Evolutionary conservation across 306 rosid species (phyloP).

Genomic region (Ceratonia siliqua): DNA sequence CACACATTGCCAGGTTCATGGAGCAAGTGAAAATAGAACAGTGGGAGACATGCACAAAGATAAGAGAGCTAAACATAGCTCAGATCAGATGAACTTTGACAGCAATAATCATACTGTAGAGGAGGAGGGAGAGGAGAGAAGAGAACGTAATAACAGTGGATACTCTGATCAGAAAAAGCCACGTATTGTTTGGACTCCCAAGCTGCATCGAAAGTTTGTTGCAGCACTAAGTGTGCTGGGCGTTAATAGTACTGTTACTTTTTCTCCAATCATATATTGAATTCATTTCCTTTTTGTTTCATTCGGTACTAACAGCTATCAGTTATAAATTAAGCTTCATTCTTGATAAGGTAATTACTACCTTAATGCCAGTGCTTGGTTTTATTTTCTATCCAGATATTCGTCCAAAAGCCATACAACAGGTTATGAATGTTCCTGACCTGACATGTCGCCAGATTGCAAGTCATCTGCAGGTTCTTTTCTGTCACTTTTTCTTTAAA

Average conservation of each 20-base stretch:
- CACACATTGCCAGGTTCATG: not conserved
- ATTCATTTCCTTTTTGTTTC: not conserved
- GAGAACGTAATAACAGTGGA: not conserved
- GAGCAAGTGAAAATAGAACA: not conserved
- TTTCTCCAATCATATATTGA: not conserved
- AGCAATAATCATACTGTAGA: not conserved
- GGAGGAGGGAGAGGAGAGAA: not conserved
- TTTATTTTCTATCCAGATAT: slow-evolving; percentile 31
- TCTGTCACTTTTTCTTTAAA: slow-evolving; percentile 8
- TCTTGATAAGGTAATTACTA: not conserved
- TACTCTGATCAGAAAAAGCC: not conserved
- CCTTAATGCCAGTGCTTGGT: slow-evolving; percentile 4
- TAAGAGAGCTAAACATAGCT: slow-evolving; percentile 27
- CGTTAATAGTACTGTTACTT: slow-evolving; percentile 38
- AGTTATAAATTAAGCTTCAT: not conserved
- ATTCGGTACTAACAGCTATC: not conserved
- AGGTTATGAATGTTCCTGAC: slow-evolving; percentile 42
- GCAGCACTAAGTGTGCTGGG: slow-evolving; percentile 45
- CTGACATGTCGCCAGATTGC: slow-evolving; percentile 55
- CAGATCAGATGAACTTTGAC: not conserved
- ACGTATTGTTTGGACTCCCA: slow-evolving; percentile 44
- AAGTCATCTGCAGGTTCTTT: slow-evolving; percentile 63
- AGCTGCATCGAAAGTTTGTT: slow-evolving; percentile 45
- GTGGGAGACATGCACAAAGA: not conserved
- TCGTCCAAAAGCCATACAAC: slow-evolving; percentile 48